Conservation (phyloP, 345 rosid species). For the Kandelia obovata region DNA sequence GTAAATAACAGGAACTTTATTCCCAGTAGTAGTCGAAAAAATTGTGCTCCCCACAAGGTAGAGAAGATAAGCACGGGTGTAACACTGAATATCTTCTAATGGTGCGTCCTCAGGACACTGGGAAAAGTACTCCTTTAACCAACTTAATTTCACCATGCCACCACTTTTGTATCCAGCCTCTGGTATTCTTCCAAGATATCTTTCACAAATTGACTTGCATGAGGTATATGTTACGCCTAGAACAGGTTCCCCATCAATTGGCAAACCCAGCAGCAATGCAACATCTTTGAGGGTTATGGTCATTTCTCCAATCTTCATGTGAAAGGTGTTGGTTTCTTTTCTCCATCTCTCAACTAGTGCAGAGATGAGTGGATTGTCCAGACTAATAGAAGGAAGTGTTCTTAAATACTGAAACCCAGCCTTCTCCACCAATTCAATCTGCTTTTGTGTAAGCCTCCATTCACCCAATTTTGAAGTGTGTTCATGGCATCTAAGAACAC, state of each 20-base stretch:
- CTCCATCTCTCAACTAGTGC: constrained; percentile 96
- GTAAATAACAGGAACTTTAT: constrained; percentile 99
- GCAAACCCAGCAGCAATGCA: constrained; percentile 66
- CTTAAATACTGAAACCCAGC: constrained; percentile 89
- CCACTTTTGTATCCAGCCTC: constrained; percentile 84
- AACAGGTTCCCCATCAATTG: constrained; percentile 91
- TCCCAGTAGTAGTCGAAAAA: constrained; percentile 93
- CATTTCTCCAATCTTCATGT: constrained; percentile 84
- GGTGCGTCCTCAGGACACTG: constrained; percentile 64
- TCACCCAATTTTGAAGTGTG: constrained; percentile 91
- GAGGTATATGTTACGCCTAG: constrained; percentile 81
- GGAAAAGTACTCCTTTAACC: constrained; percentile 87
- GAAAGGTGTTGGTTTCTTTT: constrained; percentile 92
- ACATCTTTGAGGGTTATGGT: constrained; percentile 86
- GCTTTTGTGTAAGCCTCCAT: constrained; percentile 71
- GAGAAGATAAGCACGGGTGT: constrained; percentile 85
- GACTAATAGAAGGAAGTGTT: constrained; percentile 84
- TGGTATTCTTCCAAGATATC: constrained; percentile 62
- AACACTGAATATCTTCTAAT: constrained; percentile 50
- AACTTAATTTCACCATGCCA: constrained; percentile 97
- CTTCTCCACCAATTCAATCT: constrained; percentile 74
- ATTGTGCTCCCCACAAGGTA: constrained; percentile 93
- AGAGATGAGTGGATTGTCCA: constrained; percentile 88
- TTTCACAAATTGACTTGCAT: constrained; percentile 62
- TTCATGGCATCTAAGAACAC: constrained; percentile 95